Conservation (phyloP, 225 moss, liverwort and hornwort genomes). For the Sphagnum tenellum region DNA sequence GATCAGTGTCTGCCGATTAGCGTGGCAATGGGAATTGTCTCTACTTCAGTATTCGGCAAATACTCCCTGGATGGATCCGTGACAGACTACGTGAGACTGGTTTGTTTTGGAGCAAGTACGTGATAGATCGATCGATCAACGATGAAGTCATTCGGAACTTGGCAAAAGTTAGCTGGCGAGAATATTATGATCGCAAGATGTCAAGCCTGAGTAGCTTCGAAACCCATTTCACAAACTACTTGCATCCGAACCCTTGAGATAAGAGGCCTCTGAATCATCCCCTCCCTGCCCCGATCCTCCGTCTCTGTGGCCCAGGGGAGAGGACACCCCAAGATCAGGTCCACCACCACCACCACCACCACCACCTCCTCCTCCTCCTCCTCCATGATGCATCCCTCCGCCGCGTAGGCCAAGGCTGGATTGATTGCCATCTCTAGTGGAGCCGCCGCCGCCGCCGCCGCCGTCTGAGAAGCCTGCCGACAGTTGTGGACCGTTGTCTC, state of each 20-base stretch:
- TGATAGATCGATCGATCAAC: no score
- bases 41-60: no score
- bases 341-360: constrained; percentile 2
- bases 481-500: constrained; percentile 25
- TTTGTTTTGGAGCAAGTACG: no score
- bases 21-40: no score
- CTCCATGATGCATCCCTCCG: constrained; percentile 14
- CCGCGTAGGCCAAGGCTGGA: constrained; percentile 30
- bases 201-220: no score
- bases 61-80: no score
- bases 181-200: no score
- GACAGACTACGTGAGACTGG: no score
- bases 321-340: constrained; percentile 22
- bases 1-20: no score
- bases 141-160: no score
- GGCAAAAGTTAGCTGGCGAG: no score
- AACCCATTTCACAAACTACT: constrained; percentile 12
- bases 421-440: constrained; percentile 15
- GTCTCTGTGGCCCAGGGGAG: constrained; percentile 19
- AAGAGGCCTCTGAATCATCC: constrained; percentile 37
- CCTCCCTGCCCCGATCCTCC: constrained; percentile 26
- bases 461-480: constrained; percentile 25
- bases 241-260: constrained; percentile 44
- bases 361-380: constrained; percentile 12
- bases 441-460: not conserved